Evolutionary conservation across 306 rosid species (phyloP), one percentile per base, ranked within the genome.

Genomic region (Abrus pulchellus): DNA sequence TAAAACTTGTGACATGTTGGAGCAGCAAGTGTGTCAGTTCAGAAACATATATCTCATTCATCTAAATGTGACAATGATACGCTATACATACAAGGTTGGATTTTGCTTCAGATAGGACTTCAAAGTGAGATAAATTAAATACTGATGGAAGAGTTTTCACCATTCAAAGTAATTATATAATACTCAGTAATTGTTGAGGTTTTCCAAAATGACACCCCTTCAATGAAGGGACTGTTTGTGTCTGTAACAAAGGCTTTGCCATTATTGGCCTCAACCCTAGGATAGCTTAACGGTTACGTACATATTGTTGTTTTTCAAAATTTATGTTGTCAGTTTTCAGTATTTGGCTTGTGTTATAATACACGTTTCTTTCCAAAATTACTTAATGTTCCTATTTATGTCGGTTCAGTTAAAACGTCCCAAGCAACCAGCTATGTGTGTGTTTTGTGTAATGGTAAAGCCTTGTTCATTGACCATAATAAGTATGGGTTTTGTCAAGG

Each of bases 191-290:
- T 29, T 68, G 5, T 30, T 33, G 12, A 70, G 28, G 3, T 30
- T 70, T 64, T 38, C 43, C 32, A 30, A 50, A 70, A 70, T 49
- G 61, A 53, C 57, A 70, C 34, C 49, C 9, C n/a, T 52, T 61
- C 27, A 59, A n/a, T 33, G 30, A 9, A 10, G 38, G 20, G n/a
- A 3, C 71, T 65, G 2, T 66, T 44, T 44, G 20, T 20, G 1
- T 50, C 33, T 13, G n/a, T 50, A 33, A 30, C 33, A 50, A 32
- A 70, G 45, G 62, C 33, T 5, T 54, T 38, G 40, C 77, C 0
- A 9, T 27, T 52, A 52, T 14, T 72, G 13, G 29, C 68, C n/a
- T 27, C 40, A 55, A 20, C 38, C 28, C 66, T 5, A 9, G 29
- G 56, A 11, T 55, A 29, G 57, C n/a, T 44, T 11, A 54, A 60